phyloP scores from a whole-genome alignment of 768 basidiomycete species.

The Leccinum broughii region DNA sequence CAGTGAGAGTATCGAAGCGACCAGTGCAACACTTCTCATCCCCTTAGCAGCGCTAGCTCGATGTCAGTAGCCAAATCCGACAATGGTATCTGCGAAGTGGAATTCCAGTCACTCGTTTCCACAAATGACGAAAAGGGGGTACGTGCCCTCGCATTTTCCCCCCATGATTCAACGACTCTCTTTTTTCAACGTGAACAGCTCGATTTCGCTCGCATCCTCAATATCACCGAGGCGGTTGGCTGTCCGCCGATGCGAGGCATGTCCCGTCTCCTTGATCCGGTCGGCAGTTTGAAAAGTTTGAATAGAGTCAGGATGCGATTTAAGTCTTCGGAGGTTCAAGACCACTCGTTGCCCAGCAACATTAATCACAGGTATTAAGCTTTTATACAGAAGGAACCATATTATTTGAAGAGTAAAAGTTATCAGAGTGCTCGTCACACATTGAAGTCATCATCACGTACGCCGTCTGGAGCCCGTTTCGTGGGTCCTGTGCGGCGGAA shows the following conservation, averaged over 20 bases:
- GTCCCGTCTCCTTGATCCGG: not conserved
- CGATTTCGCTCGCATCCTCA: not conserved
- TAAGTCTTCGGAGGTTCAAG: conserved; percentile 16
- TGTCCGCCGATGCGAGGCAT: not conserved
- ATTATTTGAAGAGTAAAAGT: not conserved
- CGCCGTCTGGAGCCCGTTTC: conserved; percentile 1
- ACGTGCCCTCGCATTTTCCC: not conserved
- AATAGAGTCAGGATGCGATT: not conserved
- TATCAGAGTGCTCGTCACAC: not conserved
- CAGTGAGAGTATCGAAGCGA: not conserved
- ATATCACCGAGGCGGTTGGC: no score
- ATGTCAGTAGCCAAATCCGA: no score
- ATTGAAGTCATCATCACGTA: not conserved
- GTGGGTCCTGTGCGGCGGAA: conserved; percentile 3
- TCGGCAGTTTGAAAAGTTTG: not conserved
- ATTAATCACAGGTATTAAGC: conserved; percentile 2
- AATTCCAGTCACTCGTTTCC: not conserved
- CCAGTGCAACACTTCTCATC: no score
- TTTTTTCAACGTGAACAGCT: not conserved
- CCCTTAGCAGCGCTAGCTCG: no score
- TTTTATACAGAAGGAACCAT: not conserved
- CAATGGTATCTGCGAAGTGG: no score
- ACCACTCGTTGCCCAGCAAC: conserved; percentile 19
- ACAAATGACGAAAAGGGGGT: not conserved
- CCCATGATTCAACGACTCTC: not conserved